phyloP scores from a whole-genome alignment of 495 filamentous ascomycete species.

The Neurospora sp. region DNA sequence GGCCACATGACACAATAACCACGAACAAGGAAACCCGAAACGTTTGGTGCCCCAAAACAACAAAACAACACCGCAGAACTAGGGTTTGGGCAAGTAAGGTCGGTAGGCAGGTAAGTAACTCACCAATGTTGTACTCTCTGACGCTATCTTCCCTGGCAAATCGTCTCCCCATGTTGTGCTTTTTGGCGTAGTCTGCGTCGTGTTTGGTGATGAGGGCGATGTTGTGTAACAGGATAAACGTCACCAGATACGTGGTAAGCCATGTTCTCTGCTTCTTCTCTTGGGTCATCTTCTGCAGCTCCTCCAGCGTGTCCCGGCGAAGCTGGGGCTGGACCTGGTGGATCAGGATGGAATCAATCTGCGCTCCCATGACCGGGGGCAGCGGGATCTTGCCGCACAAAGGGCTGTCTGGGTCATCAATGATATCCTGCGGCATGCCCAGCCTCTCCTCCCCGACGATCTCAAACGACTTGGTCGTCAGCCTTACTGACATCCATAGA shows the following conservation, averaged over 20 bases:
- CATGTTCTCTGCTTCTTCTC: conserved; percentile 46
- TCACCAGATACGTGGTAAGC: conserved; percentile 47
- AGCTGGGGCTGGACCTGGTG: conserved; percentile 45
- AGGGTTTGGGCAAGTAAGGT: conserved; percentile 3
- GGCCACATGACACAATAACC: not conserved
- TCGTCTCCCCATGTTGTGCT: conserved; percentile 41
- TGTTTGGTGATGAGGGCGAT: conserved; percentile 46
- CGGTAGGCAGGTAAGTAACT: conserved; percentile 10
- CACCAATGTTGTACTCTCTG: conserved; percentile 40
- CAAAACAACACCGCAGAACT: not conserved
- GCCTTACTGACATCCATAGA: conserved; percentile 47
- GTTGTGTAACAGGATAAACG: conserved; percentile 50
- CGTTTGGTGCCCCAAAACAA: not conserved
- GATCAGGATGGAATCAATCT: conserved; percentile 48
- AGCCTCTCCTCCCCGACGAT: conserved; percentile 46
- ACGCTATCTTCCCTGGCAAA: conserved; percentile 41
- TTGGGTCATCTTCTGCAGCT: conserved; percentile 45
- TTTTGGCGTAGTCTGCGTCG: conserved; percentile 44
- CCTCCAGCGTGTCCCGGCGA: conserved; percentile 43
- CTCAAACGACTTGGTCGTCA: conserved; percentile 46
- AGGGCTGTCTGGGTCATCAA: conserved; percentile 39
- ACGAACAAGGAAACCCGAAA: not conserved
- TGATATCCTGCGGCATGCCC: conserved; percentile 35
- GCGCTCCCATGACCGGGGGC: conserved; percentile 50
- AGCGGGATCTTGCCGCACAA: conserved; percentile 42